These are phyloP conservation scores for Cordyceps cateniannulata DNA, from an alignment of 2,329 filamentous ascomycete genomes.

Conservation along the genomic window DNA sequence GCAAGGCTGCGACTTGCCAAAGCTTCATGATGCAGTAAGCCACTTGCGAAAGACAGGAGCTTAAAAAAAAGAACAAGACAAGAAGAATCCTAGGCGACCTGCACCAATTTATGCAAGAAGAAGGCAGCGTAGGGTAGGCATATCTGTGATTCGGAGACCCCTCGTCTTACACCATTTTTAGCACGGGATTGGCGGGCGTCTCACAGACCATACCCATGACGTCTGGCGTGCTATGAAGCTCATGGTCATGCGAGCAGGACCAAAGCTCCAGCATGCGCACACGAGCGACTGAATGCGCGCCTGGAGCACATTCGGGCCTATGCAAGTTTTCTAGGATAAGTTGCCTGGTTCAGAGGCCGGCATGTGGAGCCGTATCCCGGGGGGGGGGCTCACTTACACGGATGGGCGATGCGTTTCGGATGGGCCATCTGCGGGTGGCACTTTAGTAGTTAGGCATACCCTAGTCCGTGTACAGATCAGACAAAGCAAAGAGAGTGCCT, in stretches of 20 bases:
- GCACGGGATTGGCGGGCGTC: background rate
- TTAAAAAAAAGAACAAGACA: background rate
- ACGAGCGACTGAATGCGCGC: background rate
- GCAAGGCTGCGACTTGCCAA: slow-evolving; percentile 20
- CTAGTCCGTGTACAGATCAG: background rate
- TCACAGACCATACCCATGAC: background rate
- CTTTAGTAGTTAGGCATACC: too few species aligned
- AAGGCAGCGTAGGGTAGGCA: background rate
- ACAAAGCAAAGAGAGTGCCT: background rate
- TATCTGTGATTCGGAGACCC: background rate
- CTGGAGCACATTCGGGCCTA: background rate
- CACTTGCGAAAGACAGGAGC: background rate
- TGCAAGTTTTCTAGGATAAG: background rate
- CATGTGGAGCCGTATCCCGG: background rate
- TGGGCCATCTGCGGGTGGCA: too few species aligned
- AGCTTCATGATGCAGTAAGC: slow-evolving; percentile 9
- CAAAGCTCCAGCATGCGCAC: background rate
- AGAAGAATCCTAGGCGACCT: background rate
- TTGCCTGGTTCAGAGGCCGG: background rate
- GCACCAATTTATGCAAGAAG: background rate
- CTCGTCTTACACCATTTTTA: background rate
- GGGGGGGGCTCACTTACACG: too few species aligned
- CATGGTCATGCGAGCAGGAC: background rate
- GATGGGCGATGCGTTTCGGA: too few species aligned
- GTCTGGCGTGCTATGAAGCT: background rate